These are phyloP conservation scores for Sporisorium graminicola DNA, from an alignment of 1,284 basidiomycete species.

Conservation along the genomic window DNA sequence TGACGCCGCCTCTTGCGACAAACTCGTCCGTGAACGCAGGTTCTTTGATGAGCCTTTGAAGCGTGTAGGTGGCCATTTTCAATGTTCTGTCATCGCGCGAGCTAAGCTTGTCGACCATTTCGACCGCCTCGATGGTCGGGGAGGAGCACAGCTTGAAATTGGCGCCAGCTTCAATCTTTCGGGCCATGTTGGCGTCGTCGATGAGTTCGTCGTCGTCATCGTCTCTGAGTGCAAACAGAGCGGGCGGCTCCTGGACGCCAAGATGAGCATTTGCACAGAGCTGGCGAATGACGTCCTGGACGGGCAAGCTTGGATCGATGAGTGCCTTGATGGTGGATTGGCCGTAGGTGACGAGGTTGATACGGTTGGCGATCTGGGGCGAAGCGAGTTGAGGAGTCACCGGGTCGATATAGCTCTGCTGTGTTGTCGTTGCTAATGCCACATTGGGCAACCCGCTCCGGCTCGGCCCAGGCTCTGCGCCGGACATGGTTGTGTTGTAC, in stretches of 20 bases:
- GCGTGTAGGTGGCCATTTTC: constrained; percentile 80
- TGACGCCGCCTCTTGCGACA: constrained; percentile 78
- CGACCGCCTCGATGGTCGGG: constrained; percentile 83
- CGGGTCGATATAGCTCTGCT: constrained; percentile 23
- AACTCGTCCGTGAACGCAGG: constrained; percentile 89
- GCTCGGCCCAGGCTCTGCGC: constrained; percentile 26
- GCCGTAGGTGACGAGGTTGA: constrained; percentile 62
- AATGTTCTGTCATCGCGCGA: constrained; percentile 76
- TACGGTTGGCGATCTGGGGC: constrained; percentile 39
- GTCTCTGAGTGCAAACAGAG: constrained; percentile 86
- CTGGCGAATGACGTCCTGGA: constrained; percentile 66
- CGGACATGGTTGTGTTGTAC: constrained; percentile 21
- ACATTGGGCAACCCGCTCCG: constrained; percentile 8
- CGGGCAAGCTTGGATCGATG: constrained; percentile 58
- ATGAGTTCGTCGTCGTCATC: constrained; percentile 84
- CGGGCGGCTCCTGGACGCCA: constrained; percentile 83
- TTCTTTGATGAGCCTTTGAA: constrained; percentile 90
- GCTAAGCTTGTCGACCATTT: constrained; percentile 80
- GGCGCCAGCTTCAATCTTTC: constrained; percentile 61
- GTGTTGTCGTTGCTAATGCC: constrained; percentile 10
- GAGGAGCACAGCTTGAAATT: constrained; percentile 78
- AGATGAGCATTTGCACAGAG: constrained; percentile 73
- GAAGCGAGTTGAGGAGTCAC: constrained; percentile 23
- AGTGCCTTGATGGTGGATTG: constrained; percentile 62
- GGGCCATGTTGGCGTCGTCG: constrained; percentile 75